Evolutionary conservation across 495 filamentous ascomycete genomes (phyloP).

Genomic region (Lophiostoma macrostomum): DNA sequence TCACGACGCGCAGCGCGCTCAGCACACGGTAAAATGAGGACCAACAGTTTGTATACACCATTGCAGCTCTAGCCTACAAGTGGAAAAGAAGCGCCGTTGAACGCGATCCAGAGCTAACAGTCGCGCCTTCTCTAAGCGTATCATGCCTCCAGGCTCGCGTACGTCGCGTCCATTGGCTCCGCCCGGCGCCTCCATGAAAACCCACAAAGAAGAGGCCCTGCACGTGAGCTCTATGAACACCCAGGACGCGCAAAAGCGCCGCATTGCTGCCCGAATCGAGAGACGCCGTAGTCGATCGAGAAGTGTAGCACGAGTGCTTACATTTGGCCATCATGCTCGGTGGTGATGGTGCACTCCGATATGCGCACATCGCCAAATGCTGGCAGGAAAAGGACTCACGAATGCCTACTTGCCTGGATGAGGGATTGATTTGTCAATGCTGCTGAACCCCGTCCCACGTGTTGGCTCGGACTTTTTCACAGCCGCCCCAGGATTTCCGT

Average conservation of each 20-base stretch:
- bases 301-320: too few relatives aligned
- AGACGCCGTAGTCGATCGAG: constrained; percentile 4
- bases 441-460: constrained; percentile 14
- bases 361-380: constrained; percentile 9
- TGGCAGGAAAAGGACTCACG: neutral
- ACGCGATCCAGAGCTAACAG: constrained; percentile 2
- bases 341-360: neutral
- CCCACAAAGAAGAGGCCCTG: constrained; percentile 13
- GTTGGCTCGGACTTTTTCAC: constrained; percentile 13
- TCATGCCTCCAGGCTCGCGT: constrained; percentile 1
- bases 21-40: constrained; percentile 3
- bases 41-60: constrained; percentile 14
- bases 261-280: constrained; percentile 21
- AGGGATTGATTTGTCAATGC: constrained; percentile 5
- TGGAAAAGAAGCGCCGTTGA: constrained; percentile 19
- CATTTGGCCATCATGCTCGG: neutral
- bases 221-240: constrained; percentile 5
- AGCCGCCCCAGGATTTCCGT: neutral
- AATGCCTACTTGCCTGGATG: constrained; percentile 20
- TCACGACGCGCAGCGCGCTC: constrained; percentile 1
- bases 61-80: neutral
- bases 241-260: constrained; percentile 1
- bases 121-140: constrained; percentile 1
- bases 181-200: constrained; percentile 12
- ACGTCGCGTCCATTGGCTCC: constrained; percentile 16